phyloP scores from a whole-genome alignment of 768 basidiomycete genomes.

The Leccinum broughii region DNA sequence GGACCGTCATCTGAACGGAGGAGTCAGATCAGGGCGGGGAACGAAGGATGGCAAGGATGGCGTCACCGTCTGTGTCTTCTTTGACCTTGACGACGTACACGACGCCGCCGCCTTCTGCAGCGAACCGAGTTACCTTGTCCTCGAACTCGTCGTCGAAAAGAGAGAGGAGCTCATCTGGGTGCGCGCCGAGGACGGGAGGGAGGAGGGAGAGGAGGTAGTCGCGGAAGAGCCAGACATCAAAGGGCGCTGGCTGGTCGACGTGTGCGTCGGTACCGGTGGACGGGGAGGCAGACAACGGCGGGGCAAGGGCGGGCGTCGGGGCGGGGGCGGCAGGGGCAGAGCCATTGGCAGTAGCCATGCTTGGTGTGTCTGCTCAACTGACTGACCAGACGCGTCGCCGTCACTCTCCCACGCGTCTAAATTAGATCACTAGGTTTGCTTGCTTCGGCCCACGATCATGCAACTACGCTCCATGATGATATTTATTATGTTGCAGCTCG shows the following conservation, averaged over 20 bases:
- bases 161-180: constrained; percentile 59
- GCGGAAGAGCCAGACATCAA: constrained; percentile 71
- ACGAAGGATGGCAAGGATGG: not conserved
- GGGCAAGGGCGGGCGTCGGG: constrained; percentile 13
- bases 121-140: constrained; percentile 74
- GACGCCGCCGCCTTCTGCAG: constrained; percentile 71
- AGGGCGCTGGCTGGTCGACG: constrained; percentile 43
- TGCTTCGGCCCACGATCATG: too few species aligned
- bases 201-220: constrained; percentile 70
- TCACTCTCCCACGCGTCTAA: not conserved
- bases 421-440: not conserved
- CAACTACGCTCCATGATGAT: too few species aligned
- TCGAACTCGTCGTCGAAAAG: constrained; percentile 75
- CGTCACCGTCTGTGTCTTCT: constrained; percentile 72
- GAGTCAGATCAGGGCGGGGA: constrained; percentile 9
- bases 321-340: not conserved
- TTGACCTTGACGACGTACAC: constrained; percentile 81
- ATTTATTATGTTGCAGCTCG: too few species aligned
- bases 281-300: constrained; percentile 30
- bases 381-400: not conserved
- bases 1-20: constrained; percentile 59
- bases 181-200: constrained; percentile 80
- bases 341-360: not conserved
- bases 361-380: not conserved
- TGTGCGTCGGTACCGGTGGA: constrained; percentile 35